These are phyloP conservation scores for Polytrichum commune DNA, from an alignment of 225 moss, liverwort and hornwort species.

Conservation along the genomic window DNA sequence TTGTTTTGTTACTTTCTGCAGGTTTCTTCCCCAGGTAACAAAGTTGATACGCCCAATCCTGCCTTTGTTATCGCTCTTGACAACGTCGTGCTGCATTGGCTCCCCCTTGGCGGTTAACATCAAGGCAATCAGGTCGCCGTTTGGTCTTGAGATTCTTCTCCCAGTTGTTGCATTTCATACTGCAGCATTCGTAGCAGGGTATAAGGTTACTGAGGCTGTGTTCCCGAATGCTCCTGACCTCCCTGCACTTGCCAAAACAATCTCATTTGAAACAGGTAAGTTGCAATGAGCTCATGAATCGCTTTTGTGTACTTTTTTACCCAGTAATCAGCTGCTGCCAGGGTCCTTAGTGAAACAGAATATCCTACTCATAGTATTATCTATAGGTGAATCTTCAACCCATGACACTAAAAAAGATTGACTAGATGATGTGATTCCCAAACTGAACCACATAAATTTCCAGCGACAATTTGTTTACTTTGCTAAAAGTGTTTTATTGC, in stretches of 20 bases:
- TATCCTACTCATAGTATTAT: neutral
- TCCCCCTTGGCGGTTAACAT: constrained; percentile 81
- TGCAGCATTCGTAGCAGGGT: constrained; percentile 67
- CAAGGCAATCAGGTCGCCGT: constrained; percentile 62
- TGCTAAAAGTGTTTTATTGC: neutral
- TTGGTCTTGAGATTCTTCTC: constrained; percentile 71
- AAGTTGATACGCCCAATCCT: constrained; percentile 58
- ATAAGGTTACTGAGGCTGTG: constrained; percentile 47
- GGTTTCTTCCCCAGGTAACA: constrained; percentile 48
- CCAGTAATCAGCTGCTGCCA: no score
- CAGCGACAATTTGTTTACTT: no score
- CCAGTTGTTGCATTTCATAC: constrained; percentile 67
- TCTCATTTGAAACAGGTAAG: constrained; percentile 87
- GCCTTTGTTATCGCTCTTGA: constrained; percentile 69
- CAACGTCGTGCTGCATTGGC: constrained; percentile 81
- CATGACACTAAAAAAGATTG: no score
- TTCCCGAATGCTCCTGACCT: constrained; percentile 64
- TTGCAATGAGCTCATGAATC: no score
- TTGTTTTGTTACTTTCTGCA: constrained; percentile 11
- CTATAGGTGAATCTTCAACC: no score
- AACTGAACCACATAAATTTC: no score
- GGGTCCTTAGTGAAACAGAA: neutral
- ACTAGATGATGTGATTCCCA: no score
- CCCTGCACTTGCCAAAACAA: constrained; percentile 68
- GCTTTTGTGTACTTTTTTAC: no score